These are phyloP conservation scores for Penicillium nordicum DNA, from an alignment of 2,329 filamentous ascomycete genomes.

Conservation along the genomic window DNA sequence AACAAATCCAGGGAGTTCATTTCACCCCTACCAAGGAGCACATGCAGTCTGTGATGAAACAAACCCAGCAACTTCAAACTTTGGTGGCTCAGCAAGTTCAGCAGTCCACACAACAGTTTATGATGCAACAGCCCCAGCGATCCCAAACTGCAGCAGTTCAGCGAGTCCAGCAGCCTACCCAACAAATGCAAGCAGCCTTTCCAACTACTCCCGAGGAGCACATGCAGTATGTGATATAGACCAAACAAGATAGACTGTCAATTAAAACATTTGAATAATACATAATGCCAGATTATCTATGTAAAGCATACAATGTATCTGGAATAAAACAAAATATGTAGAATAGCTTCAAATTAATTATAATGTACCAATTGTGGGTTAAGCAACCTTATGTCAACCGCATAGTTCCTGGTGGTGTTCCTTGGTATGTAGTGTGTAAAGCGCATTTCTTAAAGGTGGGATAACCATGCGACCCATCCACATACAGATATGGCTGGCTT, in stretches of 20 bases:
- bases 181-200: too few relatives aligned
- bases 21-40: background rate
- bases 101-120: background rate
- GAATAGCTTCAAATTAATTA: background rate
- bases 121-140: too few relatives aligned
- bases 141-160: too few relatives aligned
- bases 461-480: background rate
- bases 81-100: background rate
- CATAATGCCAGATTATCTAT: background rate
- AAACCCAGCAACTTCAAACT: background rate
- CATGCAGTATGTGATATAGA: background rate
- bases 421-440: background rate
- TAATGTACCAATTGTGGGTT: background rate
- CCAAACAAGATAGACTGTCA: background rate
- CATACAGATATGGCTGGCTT: too few relatives aligned
- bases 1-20: background rate
- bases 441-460: background rate
- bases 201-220: too few relatives aligned
- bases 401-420: background rate
- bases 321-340: background rate
- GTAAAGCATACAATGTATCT: background rate
- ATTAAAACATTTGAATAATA: too few relatives aligned
- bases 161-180: too few relatives aligned
- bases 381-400: background rate
- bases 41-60: background rate